Percentiles rank a stretch among this genome's conserved stretches.
Evolutionary conservation across 305 asterid genomes (phyloP).

Genomic region (Ilex paraguariensis): DNA sequence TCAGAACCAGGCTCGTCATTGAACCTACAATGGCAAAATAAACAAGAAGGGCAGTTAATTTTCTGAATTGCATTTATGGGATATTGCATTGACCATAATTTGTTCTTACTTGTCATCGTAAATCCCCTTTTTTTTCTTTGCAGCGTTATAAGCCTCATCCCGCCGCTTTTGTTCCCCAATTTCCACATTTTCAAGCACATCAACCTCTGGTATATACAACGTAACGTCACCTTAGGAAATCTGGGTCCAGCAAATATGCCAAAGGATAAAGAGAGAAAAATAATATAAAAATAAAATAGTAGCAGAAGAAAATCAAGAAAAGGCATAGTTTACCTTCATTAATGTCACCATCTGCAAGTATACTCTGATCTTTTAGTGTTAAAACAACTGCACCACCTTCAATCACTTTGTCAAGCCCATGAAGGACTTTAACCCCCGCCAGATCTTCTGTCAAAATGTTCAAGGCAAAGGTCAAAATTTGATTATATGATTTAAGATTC

Average conservation of each 20-base stretch:
- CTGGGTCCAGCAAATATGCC: slow-evolving; percentile 78
- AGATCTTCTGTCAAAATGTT: slow-evolving; percentile 42
- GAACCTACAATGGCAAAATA: slow-evolving; percentile 42
- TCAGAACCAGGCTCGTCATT: slow-evolving; percentile 50
- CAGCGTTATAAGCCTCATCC: slow-evolving; percentile 83
- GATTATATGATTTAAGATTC: no score
- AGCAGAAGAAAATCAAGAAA: slow-evolving; percentile 4
- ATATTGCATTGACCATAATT: not conserved
- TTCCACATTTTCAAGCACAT: slow-evolving; percentile 95
- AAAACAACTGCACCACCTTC: slow-evolving; percentile 95
- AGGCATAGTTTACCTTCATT: slow-evolving; percentile 58
- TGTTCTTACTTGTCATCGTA: slow-evolving; percentile 72
- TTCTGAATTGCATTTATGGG: slow-evolving; percentile 1
- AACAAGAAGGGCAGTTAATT: slow-evolving; percentile 13
- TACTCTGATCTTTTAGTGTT: slow-evolving; percentile 94
- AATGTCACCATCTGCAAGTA: slow-evolving; percentile 74
- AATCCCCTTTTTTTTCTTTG: slow-evolving; percentile 73
- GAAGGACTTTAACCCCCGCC: slow-evolving; percentile 80
- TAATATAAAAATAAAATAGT: slow-evolving; percentile 7
- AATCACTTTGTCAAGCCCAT: slow-evolving; percentile 89
- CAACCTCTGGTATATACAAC: slow-evolving; percentile 92
- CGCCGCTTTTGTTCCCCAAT: slow-evolving; percentile 90
- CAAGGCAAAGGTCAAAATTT: slow-evolving; percentile 13
- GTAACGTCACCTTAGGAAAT: slow-evolving; percentile 85
- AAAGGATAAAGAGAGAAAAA: slow-evolving; percentile 39